Percentiles rank a stretch among this genome's conserved stretches.
These are phyloP conservation scores for Camillea tinctor DNA, from an alignment of 2,329 filamentous ascomycete genomes.

Conservation along the genomic window DNA sequence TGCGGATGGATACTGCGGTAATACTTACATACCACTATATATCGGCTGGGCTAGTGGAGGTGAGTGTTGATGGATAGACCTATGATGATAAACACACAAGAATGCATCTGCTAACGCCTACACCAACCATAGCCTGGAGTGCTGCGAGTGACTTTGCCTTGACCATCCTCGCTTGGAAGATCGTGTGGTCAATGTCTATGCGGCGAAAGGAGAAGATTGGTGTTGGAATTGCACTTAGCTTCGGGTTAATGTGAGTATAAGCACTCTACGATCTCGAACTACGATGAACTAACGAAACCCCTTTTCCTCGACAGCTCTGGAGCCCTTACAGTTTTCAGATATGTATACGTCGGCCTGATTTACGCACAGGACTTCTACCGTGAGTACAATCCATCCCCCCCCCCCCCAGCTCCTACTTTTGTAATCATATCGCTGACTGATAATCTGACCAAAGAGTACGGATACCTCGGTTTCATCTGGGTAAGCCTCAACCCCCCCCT, in stretches of 20 bases:
- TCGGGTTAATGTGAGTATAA: conserved; percentile 4
- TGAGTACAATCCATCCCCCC: neutral
- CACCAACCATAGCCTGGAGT: conserved; percentile 1
- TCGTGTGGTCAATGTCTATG: conserved; percentile 8
- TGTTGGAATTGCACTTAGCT: conserved; percentile 5
- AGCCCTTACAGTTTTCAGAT: conserved; percentile 7
- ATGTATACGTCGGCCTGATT: conserved; percentile 2
- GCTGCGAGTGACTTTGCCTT: conserved; percentile 9
- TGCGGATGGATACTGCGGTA: neutral
- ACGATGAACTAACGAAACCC: neutral
- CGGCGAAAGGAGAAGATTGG: conserved; percentile 6
- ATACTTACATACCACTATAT: conserved; percentile 5
- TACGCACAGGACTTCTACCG: conserved; percentile 5
- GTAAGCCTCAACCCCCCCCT: neutral
- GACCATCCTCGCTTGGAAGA: conserved; percentile 3
- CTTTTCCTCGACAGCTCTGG: neutral
- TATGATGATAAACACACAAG: neutral
- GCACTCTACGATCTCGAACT: neutral
- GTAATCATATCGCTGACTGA: neutral
- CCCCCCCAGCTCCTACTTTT: neutral
- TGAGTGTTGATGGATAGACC: neutral
- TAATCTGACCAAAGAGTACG: neutral
- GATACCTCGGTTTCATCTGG: conserved; percentile 5
- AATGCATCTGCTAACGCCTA: neutral
- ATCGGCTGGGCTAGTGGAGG: conserved; percentile 7